Base-by-base conservation (phyloP, 78 protist species). In the Speleostelium caveatum region DNA sequence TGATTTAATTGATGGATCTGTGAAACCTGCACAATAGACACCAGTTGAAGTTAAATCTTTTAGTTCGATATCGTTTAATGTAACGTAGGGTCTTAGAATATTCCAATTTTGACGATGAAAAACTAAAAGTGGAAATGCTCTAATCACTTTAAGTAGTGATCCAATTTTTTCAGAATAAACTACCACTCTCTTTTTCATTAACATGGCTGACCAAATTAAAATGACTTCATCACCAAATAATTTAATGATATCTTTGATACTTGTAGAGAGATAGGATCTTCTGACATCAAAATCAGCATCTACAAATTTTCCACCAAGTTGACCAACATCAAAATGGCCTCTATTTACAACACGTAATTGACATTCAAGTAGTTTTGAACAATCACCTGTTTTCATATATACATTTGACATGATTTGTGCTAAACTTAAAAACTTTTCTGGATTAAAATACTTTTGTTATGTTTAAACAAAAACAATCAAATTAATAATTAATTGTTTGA, bases 51-150 rank as follows among this genome's bases (percentile, higher is more conserved):
- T 7, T 2, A 89, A 39, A 67, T 88, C 94, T 71, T 73, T 69
- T 19, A 92, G 4, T 62, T 92, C 94, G 0, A 28, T 14, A 17
- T 92, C 95, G 22, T 76, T 51, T 16, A 65, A 39, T 53, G 86
- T 68, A 22, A 92, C 93, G 41, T 79, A 92, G 16, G 95, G 95
- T 26, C 87, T n/a, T 21, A 92, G 38, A 10, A 92, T 41, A 36
- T 56, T 68, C 95, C 95, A 92, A 51, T 92, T 92, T 41, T 92
- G 95, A 38, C 95, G 61, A 73, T 92, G 95, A 36, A 71, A 86
- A 21, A 78, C 95, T 30, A 92, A 78, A 10, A 78, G 76, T 24
- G 95, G 95, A 1, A 92, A 61, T 8, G 93, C 86, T 56, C 95
- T 86, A 61, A 73, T 74, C 38, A 78, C 93, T 21, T 85, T 75